A percentile compares a stretch with the other conserved stretches of the same genome.
These are phyloP conservation scores for Haematococcus lacustris DNA, from an alignment of 139 green algal genomes.

Conservation along the genomic window DNA sequence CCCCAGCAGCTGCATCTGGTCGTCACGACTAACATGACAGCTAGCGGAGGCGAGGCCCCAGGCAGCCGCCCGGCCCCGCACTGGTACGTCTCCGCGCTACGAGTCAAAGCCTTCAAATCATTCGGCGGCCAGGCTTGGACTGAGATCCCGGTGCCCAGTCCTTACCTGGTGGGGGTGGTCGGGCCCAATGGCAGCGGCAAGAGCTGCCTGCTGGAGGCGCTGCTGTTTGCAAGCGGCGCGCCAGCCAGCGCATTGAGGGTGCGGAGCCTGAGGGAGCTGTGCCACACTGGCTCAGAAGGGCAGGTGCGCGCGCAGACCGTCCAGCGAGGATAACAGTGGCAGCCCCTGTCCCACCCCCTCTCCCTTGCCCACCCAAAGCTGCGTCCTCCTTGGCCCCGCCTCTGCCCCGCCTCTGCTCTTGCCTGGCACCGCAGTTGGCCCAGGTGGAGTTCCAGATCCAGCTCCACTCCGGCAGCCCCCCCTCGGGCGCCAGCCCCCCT, in stretches of 20 bases:
- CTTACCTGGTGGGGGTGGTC: conserved; percentile 13
- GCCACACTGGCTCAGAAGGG: not conserved
- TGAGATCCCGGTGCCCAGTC: not conserved
- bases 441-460: conserved; percentile 22
- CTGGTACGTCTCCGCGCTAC: not conserved
- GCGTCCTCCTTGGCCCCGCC: too few species aligned
- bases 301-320: conserved; percentile 2
- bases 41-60: too few species aligned
- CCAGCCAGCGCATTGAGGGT: conserved; percentile 2
- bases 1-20: too few species aligned
- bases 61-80: not conserved
- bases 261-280: conserved; percentile 13
- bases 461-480: not conserved
- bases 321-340: not conserved
- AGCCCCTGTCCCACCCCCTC: not conserved
- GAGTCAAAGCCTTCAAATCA: conserved; percentile 13
- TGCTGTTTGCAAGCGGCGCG: conserved; percentile 29
- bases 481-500: not conserved
- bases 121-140: conserved; percentile 9
- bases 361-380: not conserved
- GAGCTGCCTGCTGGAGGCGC: conserved; percentile 40
- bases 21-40: too few species aligned
- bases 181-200: conserved; percentile 52
- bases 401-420: too few species aligned
- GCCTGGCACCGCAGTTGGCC: too few species aligned